Evolutionary conservation across 768 basidiomycete genomes (phyloP).

Genomic region (Rubroboletus satanas): DNA sequence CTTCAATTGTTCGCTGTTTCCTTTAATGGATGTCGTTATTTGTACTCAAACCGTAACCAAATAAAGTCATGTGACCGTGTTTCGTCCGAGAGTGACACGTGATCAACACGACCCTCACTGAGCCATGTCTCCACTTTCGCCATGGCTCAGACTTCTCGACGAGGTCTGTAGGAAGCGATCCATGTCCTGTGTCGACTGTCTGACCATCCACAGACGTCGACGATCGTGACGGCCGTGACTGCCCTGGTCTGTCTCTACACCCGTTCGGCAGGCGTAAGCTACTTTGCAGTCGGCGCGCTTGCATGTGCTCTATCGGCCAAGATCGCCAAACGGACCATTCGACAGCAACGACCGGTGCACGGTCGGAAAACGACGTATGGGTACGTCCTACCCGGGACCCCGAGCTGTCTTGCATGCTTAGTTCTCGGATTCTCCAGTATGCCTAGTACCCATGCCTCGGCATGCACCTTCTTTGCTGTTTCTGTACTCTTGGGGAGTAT

Average conservation of each 20-base stretch:
- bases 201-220: constrained; percentile 48
- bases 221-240: constrained; percentile 51
- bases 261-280: constrained; percentile 56
- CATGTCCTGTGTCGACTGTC: background rate
- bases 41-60: constrained; percentile 28
- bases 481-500: constrained; percentile 56
- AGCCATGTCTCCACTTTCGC: constrained; percentile 12
- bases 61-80: constrained; percentile 32
- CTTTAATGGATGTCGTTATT: constrained; percentile 24
- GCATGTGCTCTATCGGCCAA: constrained; percentile 58
- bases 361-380: constrained; percentile 59
- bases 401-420: background rate
- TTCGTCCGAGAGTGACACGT: constrained; percentile 19
- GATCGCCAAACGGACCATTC: constrained; percentile 53
- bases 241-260: constrained; percentile 52
- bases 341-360: constrained; percentile 58
- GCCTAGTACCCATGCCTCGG: constrained; percentile 80
- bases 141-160: constrained; percentile 32
- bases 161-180: constrained; percentile 19
- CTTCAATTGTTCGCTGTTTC: constrained; percentile 26
- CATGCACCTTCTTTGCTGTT: constrained; percentile 59
- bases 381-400: constrained; percentile 37
- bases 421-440: constrained; percentile 45
- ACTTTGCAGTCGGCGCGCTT: constrained; percentile 56
- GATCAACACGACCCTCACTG: too few relatives aligned